phyloP scores from a whole-genome alignment of 148 eudicot genomes.

The Nepenthes gracilis region DNA sequence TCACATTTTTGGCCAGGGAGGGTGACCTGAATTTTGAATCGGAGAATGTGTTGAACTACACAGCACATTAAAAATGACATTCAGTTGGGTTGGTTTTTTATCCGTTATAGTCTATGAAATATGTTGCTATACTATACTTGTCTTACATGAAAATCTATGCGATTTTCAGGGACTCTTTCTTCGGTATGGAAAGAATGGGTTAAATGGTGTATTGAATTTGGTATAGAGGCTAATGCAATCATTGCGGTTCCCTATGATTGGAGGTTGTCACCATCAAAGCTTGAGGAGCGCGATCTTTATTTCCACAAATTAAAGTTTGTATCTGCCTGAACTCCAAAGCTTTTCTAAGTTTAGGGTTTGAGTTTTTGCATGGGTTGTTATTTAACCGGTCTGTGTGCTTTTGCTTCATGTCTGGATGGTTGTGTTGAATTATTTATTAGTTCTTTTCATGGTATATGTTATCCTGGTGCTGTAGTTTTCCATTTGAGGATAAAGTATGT shows the following conservation, averaged over 20 bases:
- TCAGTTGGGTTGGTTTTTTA: no score
- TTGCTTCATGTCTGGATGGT: background rate
- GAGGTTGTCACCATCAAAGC: constrained; percentile 93
- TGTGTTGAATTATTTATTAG: background rate
- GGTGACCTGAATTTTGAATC: no score
- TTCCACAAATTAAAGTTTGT: constrained; percentile 88
- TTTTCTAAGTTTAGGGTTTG: background rate
- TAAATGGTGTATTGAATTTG: constrained; percentile 97
- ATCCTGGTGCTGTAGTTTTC: no score
- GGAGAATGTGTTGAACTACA: no score
- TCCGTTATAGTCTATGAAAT: no score
- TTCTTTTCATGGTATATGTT: no score
- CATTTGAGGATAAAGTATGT: no score
- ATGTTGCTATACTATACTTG: no score
- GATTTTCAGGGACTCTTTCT: constrained; percentile 79
- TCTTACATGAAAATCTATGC: background rate
- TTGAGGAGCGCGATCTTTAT: constrained; percentile 95
- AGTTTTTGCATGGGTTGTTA: background rate
- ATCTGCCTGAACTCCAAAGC: constrained; percentile 4
- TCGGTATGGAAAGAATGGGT: constrained; percentile 99
- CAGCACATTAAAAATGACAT: no score
- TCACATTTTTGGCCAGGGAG: no score
- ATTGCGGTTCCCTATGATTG: constrained; percentile 97
- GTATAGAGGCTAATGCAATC: constrained; percentile 90
- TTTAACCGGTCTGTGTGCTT: constrained; percentile 2